Evolutionary conservation across 345 rosid genomes (phyloP).

Genomic region (Arabidopsis suecica): DNA sequence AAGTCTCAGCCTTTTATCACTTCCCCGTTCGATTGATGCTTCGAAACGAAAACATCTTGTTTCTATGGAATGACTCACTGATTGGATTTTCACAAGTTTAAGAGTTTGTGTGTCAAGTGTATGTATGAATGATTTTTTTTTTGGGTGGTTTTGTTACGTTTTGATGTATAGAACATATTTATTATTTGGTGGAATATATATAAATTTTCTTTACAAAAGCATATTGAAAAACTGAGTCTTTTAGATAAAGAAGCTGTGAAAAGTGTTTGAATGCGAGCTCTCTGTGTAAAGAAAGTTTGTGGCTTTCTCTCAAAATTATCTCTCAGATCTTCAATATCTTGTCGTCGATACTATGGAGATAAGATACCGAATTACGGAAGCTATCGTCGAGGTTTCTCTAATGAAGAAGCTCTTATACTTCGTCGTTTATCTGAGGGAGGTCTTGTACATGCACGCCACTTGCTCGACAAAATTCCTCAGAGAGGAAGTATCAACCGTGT

Average conservation of each 20-base stretch:
- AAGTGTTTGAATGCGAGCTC: slow-evolving; percentile 47
- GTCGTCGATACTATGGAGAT: slow-evolving; percentile 30
- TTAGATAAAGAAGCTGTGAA: background rate
- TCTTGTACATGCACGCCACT: slow-evolving; percentile 54
- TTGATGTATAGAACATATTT: slow-evolving; percentile 27
- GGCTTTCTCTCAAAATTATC: slow-evolving; percentile 29
- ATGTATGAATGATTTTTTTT: slow-evolving; percentile 20
- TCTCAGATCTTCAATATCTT: slow-evolving; percentile 17
- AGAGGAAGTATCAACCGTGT: slow-evolving; percentile 49
- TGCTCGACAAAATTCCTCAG: slow-evolving; percentile 57
- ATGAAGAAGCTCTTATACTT: slow-evolving; percentile 51
- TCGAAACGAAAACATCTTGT: slow-evolving; percentile 11
- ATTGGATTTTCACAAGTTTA: slow-evolving; percentile 14
- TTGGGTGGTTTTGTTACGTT: slow-evolving; percentile 2
- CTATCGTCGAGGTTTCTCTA: slow-evolving; percentile 36
- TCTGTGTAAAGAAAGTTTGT: slow-evolving; percentile 29
- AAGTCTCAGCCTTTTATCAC: slow-evolving; percentile 19
- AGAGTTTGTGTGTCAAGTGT: background rate
- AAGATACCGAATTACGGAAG: slow-evolving; percentile 21
- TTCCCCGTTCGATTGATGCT: slow-evolving; percentile 20
- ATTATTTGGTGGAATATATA: background rate
- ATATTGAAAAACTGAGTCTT: background rate
- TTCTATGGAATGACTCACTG: background rate
- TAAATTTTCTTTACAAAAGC: background rate
- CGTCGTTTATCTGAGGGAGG: slow-evolving; percentile 41